Base-by-base conservation (phyloP, 2,329 filamentous ascomycete genomes). In the Microdochium paspali region DNA sequence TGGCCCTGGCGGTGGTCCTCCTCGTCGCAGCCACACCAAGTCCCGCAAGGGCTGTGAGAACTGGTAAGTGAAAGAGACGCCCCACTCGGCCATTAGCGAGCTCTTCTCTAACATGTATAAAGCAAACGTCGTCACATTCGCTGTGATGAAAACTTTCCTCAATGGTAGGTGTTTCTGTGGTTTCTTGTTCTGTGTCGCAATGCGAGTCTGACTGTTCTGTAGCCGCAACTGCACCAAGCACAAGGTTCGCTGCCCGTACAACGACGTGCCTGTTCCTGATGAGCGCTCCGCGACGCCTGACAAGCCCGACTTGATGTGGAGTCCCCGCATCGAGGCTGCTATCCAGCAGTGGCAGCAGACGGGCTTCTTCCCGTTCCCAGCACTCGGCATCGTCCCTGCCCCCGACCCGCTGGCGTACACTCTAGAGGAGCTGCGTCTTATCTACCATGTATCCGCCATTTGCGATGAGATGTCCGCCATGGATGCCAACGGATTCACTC, bases 151-250 rank as follows among this genome's bases (percentile, higher is more conserved):
- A 95, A 82, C 57, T 96, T 95, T 61, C 93, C 93, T 46, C 93
- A 98, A 79, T 98, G 91, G 90, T 95, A 75, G 59, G 77, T 66
- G 42, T 40, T 10, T 13, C 32, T 21, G 43, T 13, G n/a, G 49
- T 25, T 28, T 50, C 7, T 46, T n/a, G n/a, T n/a, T n/a, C n/a
- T n/a, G n/a, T n/a, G n/a, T n/a, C n/a, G n/a, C n/a, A n/a, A n/a
- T n/a, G n/a, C n/a, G n/a, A n/a, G n/a, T 47, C 47, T 53, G 35
- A 50, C 50, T 9, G 25, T 21, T 32, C 18, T n/a, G 30, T 61
- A 95, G 90, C 72, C 89, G 89, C 61, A 98, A 98, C 69, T 98
- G 93, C 70, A 96, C 91, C 52, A 98, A 97, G 71, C 93, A 98
- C 71, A 95, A 96, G 72, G 93, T 94, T 59, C 87, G 90, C 61